Percentiles rank a stretch among this genome's conserved stretches.
Evolutionary conservation across 352 stramenopile genomes (phyloP).

Genomic region (Blastocystis sp.): DNA sequence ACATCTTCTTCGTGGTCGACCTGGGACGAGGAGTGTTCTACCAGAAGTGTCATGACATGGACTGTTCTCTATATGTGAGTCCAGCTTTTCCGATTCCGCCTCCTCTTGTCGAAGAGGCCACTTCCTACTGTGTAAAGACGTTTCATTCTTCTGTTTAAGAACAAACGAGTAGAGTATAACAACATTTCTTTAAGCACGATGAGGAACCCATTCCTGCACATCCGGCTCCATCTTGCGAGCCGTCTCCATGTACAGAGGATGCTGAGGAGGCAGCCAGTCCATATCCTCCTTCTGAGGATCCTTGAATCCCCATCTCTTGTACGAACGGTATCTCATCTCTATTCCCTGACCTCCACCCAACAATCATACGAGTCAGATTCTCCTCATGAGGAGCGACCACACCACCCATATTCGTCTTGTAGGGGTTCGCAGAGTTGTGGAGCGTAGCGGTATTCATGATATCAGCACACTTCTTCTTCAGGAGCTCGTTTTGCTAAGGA

Average conservation of each 20-base stretch:
- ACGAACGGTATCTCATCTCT: constrained; percentile 51
- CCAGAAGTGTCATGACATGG: constrained; percentile 21
- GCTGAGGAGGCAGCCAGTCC: constrained; percentile 15
- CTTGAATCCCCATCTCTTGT: constrained; percentile 51
- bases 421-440: constrained; percentile 25
- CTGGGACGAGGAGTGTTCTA: background rate
- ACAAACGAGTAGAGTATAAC: background rate
- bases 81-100: background rate
- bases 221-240: background rate
- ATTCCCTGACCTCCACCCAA: background rate
- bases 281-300: constrained; percentile 18
- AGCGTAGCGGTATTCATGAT: constrained; percentile 43
- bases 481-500: constrained; percentile 25
- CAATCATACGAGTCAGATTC: constrained; percentile 20
- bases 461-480: constrained; percentile 37
- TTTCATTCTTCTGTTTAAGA: background rate
- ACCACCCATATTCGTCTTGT: constrained; percentile 25
- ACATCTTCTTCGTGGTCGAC: constrained; percentile 45
- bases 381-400: constrained; percentile 56
- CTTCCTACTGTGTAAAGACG: background rate
- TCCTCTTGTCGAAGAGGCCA: background rate
- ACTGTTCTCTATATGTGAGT: background rate
- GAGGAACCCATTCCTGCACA: constrained; percentile 16
- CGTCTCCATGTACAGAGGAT: constrained; percentile 42
- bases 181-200: constrained; percentile 47